Evolutionary conservation across 371 early-diverging fungal species (phyloP), one percentile per base, ranked within the genome.

Genomic region (Syncephalis fuscata): DNA sequence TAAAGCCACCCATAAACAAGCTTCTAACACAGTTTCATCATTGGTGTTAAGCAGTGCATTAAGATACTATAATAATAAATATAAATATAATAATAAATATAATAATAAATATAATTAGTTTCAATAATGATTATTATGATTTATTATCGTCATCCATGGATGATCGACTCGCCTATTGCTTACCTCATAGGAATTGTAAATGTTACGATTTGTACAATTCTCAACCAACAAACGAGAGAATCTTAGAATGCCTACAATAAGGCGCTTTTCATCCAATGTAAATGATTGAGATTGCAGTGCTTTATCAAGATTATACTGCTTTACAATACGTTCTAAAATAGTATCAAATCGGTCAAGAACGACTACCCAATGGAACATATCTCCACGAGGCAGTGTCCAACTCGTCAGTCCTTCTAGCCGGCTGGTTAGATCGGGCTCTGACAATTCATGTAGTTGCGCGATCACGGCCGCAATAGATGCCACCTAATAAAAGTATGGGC

Each of bases 171-270:
- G n/a, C n/a, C n/a, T n/a, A n/a, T n/a, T n/a, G n/a, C 56, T 52
- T 66, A 88, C 92, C 70, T 94, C 95, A 41, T 82, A 85, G 8
- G 92, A 92, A 43, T 76, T 82, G 59, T 92, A 97, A 22, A 95
- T 69, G 53, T 83, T 87, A 49, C 96, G 71, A 59, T 92, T 96
- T 26, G 93, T 87, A 58, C 92, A 91, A 56, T 85, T 87, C 57
- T 97, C 96, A 65, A 91, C 81, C 44, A 97, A 62, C 10, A 74
- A 62, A 23, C 76, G 67, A 17, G 91, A 80, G 39, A 94, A 76
- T 24, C 68, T 57, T 49, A 92, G 59, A 23, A 93, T 74, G 9
- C 80, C 71, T 11, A 88, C 51, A 26, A 92, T 50, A 22, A 81
- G 51, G n/a, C 51, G 41, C 49, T 75, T 74, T 21, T 71, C 74